A percentile compares a stretch with the other conserved stretches of the same genome.
Conservation (phyloP, 2,329 filamentous ascomycete species). For the Pseudogymnoascus sp. region DNA sequence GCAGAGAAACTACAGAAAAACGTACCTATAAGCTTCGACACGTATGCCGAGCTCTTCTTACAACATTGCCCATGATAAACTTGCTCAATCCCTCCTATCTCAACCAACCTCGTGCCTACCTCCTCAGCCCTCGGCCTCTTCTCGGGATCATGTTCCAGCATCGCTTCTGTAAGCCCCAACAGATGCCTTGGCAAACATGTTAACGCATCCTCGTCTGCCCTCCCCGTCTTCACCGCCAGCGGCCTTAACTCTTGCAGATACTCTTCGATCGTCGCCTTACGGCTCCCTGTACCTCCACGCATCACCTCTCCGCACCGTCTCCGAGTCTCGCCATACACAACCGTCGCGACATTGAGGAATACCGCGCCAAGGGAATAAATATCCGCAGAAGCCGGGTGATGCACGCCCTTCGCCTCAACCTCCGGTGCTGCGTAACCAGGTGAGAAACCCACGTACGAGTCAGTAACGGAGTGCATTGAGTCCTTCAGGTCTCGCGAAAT, state of each 20-base stretch:
- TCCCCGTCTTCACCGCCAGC: slow-evolving; percentile 14
- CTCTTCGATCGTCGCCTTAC: slow-evolving; percentile 22
- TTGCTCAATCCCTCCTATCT: slow-evolving; percentile 40
- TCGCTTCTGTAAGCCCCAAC: slow-evolving; percentile 39
- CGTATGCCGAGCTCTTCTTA: slow-evolving; percentile 30
- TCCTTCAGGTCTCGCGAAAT: slow-evolving; percentile 41
- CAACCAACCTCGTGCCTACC: slow-evolving; percentile 41
- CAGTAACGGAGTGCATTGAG: slow-evolving; percentile 39
- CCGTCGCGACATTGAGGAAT: slow-evolving; percentile 37
- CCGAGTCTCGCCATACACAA: slow-evolving; percentile 35
- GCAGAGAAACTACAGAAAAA: background rate
- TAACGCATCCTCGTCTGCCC: slow-evolving; percentile 16
- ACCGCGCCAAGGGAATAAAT: slow-evolving; percentile 42
- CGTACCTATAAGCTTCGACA: slow-evolving; percentile 32
- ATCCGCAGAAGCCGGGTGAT: slow-evolving; percentile 41
- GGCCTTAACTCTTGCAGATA: slow-evolving; percentile 16
- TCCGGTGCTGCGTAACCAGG: slow-evolving; percentile 41
- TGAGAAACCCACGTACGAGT: slow-evolving; percentile 33
- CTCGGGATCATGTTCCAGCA: slow-evolving; percentile 43
- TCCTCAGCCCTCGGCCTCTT: slow-evolving; percentile 43
- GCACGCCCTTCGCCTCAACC: slow-evolving; percentile 31
- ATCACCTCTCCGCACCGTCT: slow-evolving; percentile 35
- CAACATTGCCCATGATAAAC: slow-evolving; percentile 41
- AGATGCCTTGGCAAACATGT: slow-evolving; percentile 31
- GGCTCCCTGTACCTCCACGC: slow-evolving; percentile 28